phyloP scores from a whole-genome alignment of 208 protist genomes.

The Acanthamoeba triangularis region DNA sequence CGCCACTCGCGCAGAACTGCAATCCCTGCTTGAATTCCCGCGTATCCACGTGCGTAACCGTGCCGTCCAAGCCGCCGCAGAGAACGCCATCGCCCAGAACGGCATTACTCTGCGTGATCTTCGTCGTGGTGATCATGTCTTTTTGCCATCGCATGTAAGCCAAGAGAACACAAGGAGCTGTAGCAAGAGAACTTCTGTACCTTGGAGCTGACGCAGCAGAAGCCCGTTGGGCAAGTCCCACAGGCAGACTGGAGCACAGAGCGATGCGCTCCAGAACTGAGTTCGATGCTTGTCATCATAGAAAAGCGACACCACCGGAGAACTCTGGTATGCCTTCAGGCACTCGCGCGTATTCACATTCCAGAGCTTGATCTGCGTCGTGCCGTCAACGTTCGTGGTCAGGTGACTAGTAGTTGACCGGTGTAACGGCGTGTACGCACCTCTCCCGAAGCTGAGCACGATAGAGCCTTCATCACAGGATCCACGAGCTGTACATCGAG shows the following conservation, averaged over 20 bases:
- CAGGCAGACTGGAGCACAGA: not conserved
- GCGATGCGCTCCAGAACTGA: conserved; percentile 22
- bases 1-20: not conserved
- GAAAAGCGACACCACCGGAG: not conserved
- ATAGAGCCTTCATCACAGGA: conserved; percentile 46
- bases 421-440: not conserved
- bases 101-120: not conserved
- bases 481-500: conserved; percentile 36
- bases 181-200: not conserved
- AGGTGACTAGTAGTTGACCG: not conserved
- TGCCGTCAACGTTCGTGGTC: not conserved
- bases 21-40: not conserved
- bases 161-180: not conserved
- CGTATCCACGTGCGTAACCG: not conserved
- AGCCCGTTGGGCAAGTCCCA: conserved; percentile 42
- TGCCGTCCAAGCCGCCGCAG: not conserved
- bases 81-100: not conserved
- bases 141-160: not conserved
- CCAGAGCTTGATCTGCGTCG: conserved; percentile 7
- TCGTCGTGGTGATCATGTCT: no score
- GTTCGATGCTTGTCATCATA: conserved; percentile 20
- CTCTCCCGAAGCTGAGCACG: conserved; percentile 21
- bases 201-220: not conserved
- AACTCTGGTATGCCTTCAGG: not conserved
- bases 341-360: conserved; percentile 37